Conservation (phyloP, 345 rosid species). For the Acer yangbiense region DNA sequence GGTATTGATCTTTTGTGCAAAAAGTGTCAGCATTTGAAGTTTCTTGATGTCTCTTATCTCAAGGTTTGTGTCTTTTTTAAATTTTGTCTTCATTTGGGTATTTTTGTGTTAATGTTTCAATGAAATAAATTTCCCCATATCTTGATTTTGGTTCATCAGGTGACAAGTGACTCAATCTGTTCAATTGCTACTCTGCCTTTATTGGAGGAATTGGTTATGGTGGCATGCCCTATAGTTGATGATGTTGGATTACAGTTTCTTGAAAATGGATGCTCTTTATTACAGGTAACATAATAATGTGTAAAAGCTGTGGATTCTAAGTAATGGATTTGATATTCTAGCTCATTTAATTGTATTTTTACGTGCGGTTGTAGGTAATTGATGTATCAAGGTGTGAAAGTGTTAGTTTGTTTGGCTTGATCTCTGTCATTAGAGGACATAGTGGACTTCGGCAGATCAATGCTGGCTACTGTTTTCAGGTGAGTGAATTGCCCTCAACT, state of each 20-base stretch:
- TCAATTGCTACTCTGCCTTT: constrained; percentile 63
- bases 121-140: constrained; percentile 3
- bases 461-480: constrained; percentile 68
- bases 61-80: constrained; percentile 48
- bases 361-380: constrained; percentile 44
- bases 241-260: constrained; percentile 65
- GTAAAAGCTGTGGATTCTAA: neutral
- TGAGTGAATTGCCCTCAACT: constrained; percentile 38
- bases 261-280: constrained; percentile 60
- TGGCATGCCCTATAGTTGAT: constrained; percentile 61
- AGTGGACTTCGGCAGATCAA: constrained; percentile 50
- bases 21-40: constrained; percentile 61
- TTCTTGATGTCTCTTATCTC: constrained; percentile 81
- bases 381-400: constrained; percentile 80
- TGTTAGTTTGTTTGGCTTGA: constrained; percentile 57
- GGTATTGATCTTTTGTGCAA: constrained; percentile 86
- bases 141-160: constrained; percentile 51
- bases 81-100: no score
- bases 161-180: constrained; percentile 66
- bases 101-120: neutral
- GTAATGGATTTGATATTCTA: neutral
- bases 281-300: constrained; percentile 46
- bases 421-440: constrained; percentile 59
- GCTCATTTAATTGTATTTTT: neutral
- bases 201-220: constrained; percentile 65